A percentile compares a stretch with the other conserved stretches of the same genome.
These are phyloP conservation scores for Candida suzukii DNA, from an alignment of 805 yeast species.

Conservation along the genomic window DNA sequence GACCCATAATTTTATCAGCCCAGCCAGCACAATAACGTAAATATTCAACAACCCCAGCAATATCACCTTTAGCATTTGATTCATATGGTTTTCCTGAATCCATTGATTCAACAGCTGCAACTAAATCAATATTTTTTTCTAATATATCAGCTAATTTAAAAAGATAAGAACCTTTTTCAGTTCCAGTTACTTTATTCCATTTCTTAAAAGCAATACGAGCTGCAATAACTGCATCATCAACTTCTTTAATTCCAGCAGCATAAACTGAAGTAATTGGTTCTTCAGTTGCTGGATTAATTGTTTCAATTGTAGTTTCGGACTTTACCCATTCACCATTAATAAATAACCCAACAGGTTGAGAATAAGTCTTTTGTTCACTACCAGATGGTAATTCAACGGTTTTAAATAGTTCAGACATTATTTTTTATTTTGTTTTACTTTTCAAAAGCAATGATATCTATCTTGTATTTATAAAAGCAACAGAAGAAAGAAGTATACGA, in stretches of 20 bases:
- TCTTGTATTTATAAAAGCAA: too few species aligned
- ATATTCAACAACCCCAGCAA: conserved; percentile 37
- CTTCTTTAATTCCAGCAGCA: conserved; percentile 39
- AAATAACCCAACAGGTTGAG: conserved; percentile 58
- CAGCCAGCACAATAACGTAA: conserved; percentile 54
- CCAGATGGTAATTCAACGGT: conserved; percentile 37
- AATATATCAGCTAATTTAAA: conserved; percentile 43
- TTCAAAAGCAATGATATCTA: too few species aligned
- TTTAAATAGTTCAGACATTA: neutral
- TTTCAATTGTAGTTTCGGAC: conserved; percentile 33
- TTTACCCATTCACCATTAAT: conserved; percentile 47
- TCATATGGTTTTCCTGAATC: conserved; percentile 51
- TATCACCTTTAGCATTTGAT: conserved; percentile 41
- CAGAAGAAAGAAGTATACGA: too few species aligned
- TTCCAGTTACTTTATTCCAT: conserved; percentile 41
- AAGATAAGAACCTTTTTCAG: conserved; percentile 33
- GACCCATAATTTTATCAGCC: conserved; percentile 52
- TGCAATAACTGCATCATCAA: conserved; percentile 43
- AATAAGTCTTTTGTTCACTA: conserved; percentile 31
- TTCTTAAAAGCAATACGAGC: conserved; percentile 38
- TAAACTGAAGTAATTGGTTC: conserved; percentile 38
- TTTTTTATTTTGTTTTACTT: neutral
- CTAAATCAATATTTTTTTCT: conserved; percentile 39
- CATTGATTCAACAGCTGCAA: conserved; percentile 44
- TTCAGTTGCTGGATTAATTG: conserved; percentile 45